Evolutionary conservation across 345 rosid species (phyloP), one percentile per base, ranked within the genome.

Genomic region (Pseudoturritis turrita): DNA sequence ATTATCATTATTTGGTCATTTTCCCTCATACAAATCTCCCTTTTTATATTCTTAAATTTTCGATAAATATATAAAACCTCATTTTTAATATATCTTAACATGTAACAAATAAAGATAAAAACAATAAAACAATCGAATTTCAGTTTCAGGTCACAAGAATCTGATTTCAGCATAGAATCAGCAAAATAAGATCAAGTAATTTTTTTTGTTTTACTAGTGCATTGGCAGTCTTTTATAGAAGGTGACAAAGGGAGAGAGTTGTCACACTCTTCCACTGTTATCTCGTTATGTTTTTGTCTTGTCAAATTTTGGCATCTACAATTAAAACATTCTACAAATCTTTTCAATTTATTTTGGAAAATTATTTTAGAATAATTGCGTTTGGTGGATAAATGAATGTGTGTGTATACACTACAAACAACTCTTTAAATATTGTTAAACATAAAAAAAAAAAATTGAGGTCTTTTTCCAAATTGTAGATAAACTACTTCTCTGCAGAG

Each of bases 81-180:
- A 14, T 21, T 5, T 35, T 4, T 36, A 39, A 13, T 50, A 15
- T 23, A 39, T 17, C 7, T 40, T 28, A 55, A 7, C n/a, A 68
- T 28, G 49, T 14, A 18, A 21, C 10, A 17, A 10, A 18, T 29
- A 33, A 52, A n/a, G 17, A 14, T 7, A 53, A 53, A 18, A 6
- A 23, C 28, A 26, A 67, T 23, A 18, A 12, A 63, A 31, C 13
- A 31, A 6, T n/a, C 23, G 25, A 65, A 41, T 12, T 53, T 29
- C 29, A 54, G 62, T 67, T 67, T 55, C 52, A 67, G 62, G 21
- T 67, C 62, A 41, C 52, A 41, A 54, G 53, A 54, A 40, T 54
- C 53, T 41, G 28, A 19, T 29, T 56, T 21, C 12, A 21, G 46
- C 29, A 69, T 31, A 25, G 31, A 28, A 28, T 28, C 8, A 29